Evolutionary conservation across 176 grass and related monocot genomes (phyloP), one percentile per base, ranked within the genome.

Genomic region (Olyra latifolia): DNA sequence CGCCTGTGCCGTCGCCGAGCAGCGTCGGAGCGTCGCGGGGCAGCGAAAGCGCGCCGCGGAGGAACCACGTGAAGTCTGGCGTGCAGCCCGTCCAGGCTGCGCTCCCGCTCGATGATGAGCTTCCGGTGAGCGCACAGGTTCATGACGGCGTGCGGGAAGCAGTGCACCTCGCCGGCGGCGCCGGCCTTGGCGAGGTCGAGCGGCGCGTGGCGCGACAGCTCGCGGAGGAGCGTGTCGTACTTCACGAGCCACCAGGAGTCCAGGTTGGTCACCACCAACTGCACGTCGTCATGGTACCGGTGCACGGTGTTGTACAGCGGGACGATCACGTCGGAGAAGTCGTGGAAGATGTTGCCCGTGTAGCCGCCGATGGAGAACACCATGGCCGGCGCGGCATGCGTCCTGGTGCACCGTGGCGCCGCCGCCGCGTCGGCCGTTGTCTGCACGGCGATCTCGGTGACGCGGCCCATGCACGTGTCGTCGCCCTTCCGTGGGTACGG

Each of bases 301-400:
- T 30, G 74, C 44, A 50, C 83, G 5, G 90, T 90, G 56, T 89
- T 85, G 90, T 82, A 99, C 5, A 99, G 85, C 16, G 96, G 96
- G 10, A 99, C 83, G 0, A 99, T 67, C 57, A 99, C 90, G 83
- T 99, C 92, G 43, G 90, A 91, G 88, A 99, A 99, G 91, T 99
- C 96, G 85, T 99, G 96, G 87, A 99, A 99, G 69, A 99, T 89
- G 82, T 99, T 95, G 28, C 96, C 96, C 2, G 96, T 91, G 90
- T 99, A 95, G 22, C 96, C 96, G 76, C 90, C 87, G 39, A 89
- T 85, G 0, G 96, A 91, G 81, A 99, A 99, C 25, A 87, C 71
- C 8, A 99, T 62, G 3, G 86, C 96, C 0, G 96, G 84, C 8
- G 79, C 29, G 0, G 38, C 13, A 65, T 94, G 93, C 59, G 29